Conservation (phyloP, 208 protist genomes). For the Crithidia acanthocephali region DNA sequence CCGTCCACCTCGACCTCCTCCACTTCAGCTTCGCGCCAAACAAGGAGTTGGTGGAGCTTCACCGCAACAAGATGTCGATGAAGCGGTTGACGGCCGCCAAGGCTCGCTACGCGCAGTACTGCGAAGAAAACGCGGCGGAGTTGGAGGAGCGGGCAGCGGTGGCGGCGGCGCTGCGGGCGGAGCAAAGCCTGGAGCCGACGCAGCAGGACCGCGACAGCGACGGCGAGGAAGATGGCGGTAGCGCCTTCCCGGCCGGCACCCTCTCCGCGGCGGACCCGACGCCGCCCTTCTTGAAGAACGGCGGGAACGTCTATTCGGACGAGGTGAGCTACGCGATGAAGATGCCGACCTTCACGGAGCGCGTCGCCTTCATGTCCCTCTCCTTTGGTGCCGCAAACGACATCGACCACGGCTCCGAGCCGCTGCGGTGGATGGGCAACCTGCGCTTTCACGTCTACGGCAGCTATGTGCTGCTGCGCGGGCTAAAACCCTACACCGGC, state of each 20-base stretch:
- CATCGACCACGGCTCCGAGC: conserved; percentile 86
- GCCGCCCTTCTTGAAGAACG: conserved; percentile 57
- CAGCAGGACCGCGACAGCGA: not conserved
- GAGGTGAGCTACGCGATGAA: conserved; percentile 40
- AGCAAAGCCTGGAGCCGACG: not conserved
- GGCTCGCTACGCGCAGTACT: conserved; percentile 36
- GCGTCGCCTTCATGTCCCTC: conserved; percentile 88
- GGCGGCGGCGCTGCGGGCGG: not conserved
- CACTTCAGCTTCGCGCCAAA: conserved; percentile 55
- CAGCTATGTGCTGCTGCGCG: conserved; percentile 62
- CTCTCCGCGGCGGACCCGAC: conserved; percentile 15
- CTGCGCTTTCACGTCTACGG: conserved; percentile 79
- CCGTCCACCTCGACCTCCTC: conserved; percentile 69
- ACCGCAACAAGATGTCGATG: conserved; percentile 21
- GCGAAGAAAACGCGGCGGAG: conserved; percentile 21
- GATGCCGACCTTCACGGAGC: conserved; percentile 48
- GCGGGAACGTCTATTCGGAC: conserved; percentile 49
- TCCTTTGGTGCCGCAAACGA: conserved; percentile 84
- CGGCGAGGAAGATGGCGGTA: not conserved
- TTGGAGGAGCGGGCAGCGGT: conserved; percentile 26
- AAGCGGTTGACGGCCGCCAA: conserved; percentile 25
- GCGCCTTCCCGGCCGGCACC: not conserved
- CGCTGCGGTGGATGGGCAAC: conserved; percentile 89
- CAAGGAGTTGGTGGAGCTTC: conserved; percentile 39
- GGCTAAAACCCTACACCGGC: conserved; percentile 53